Evolutionary conservation across 106 monocot genomes (phyloP), one percentile per base, ranked within the genome.

Genomic region (Narthecium ossifragum): DNA sequence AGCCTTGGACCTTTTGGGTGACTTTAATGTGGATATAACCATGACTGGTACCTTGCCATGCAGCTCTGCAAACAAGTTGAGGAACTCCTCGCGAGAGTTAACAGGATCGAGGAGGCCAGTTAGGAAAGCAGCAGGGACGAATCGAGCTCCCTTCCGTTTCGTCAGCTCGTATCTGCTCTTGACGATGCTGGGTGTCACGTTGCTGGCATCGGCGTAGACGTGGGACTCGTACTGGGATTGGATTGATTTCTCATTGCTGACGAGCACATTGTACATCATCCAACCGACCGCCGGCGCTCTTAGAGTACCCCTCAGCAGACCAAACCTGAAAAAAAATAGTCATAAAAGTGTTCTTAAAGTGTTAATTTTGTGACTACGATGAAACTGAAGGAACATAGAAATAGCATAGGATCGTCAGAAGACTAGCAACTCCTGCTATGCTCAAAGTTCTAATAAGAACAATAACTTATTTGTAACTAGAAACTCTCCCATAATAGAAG

Each of bases 221-320:
- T 94, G 94, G 13, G 94, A 94, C 43, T 78, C 86, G 71, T 94
- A 94, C 62, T 94, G 94, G 31, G 90, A 83, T 74, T 80, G 61
- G 47, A 94, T 90, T 1, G 94, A 61, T 38, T 86, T 94, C 69
- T 94, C 83, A 25, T 94, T 94, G 86, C 94, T 94, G 23, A 94
- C 94, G 8, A 94, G 86, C 45, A 86, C 60, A 53, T 86, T 94
- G 75, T 94, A 94, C 85, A 94, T 80, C 83, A 94, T 83, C 90
- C 85, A 86, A 53, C 94, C 94, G 3, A 94, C 72, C 2, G 85
- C 94, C 11, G 94, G 94, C 1, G 94, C 78, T 49, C 86, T 77
- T 20, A 94, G 65, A 22, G 94, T 86, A 18, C 94, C 94, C 51
- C 94, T 77, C 59, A 94, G 48, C 14, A 94, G 62, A 7, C 86